Evolutionary conservation across 495 filamentous ascomycete species (phyloP).

Genomic region (Podospora sp.): DNA sequence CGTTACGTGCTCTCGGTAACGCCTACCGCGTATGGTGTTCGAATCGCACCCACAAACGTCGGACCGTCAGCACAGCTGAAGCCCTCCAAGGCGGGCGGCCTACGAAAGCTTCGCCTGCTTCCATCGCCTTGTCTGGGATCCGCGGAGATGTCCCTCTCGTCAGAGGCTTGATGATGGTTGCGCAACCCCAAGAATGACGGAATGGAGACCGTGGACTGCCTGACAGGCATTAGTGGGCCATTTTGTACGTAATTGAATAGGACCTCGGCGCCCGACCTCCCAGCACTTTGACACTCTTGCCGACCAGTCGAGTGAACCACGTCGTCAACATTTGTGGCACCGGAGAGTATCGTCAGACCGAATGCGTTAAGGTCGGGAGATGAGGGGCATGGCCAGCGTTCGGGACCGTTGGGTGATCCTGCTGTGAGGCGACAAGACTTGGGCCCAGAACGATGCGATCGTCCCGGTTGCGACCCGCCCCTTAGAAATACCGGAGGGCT

Average conservation of each 20-base stretch:
- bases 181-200: slow-evolving; percentile 22
- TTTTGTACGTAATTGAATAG: slow-evolving; percentile 44
- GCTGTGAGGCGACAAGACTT: too few relatives aligned
- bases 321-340: not conserved
- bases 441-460: too few relatives aligned
- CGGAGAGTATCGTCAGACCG: not conserved
- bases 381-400: too few relatives aligned
- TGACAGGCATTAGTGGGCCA: slow-evolving; percentile 31
- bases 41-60: slow-evolving; percentile 6
- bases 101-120: not conserved
- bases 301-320: not conserved
- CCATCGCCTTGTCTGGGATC: slow-evolving; percentile 8
- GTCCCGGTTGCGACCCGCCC: too few relatives aligned
- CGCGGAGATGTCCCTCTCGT: slow-evolving; percentile 35
- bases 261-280: slow-evolving; percentile 24
- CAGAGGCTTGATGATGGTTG: slow-evolving; percentile 21
- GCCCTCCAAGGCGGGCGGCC: not conserved
- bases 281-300: slow-evolving; percentile 1
- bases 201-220: slow-evolving; percentile 23
- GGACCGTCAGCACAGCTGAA: not conserved
- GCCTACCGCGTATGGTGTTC: not conserved
- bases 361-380: too few relatives aligned
- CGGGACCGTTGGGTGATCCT: too few relatives aligned
- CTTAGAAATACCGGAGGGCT: not conserved
- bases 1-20: slow-evolving; percentile 23